Evolutionary conservation across 805 yeast species (phyloP).

Genomic region (Aciculoconidium aculeatum): DNA sequence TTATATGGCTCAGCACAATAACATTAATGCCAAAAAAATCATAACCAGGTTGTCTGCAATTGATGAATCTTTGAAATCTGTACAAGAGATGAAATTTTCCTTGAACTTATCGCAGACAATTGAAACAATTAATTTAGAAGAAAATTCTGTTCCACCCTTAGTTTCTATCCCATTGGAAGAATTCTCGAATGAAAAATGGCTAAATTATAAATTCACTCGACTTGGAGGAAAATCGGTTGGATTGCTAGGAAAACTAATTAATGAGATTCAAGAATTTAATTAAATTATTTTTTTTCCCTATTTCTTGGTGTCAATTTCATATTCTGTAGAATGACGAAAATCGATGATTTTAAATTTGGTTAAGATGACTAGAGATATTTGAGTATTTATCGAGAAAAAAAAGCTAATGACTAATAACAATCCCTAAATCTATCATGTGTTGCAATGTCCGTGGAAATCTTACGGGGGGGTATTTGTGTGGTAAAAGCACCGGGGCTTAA

Average conservation of each 20-base stretch:
- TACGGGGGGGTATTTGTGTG: too few relatives aligned
- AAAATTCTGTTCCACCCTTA: constrained; percentile 2
- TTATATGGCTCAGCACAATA: constrained; percentile 28
- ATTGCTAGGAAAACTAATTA: constrained; percentile 4
- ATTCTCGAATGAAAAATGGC: constrained; percentile 6
- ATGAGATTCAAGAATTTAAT: constrained; percentile 7
- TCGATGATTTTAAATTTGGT: too few relatives aligned
- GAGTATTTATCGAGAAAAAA: too few relatives aligned
- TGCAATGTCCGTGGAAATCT: too few relatives aligned
- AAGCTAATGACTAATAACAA: too few relatives aligned
- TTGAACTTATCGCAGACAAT: constrained; percentile 15
- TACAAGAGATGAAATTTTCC: constrained; percentile 18
- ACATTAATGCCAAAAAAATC: constrained; percentile 29
- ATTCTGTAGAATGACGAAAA: too few relatives aligned
- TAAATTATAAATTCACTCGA: constrained; percentile 3
- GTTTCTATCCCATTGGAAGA: constrained; percentile 6
- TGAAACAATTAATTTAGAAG: constrained; percentile 2
- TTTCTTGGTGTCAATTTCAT: too few relatives aligned
- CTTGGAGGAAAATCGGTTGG: constrained; percentile 1
- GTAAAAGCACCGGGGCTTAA: too few relatives aligned
- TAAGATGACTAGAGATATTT: too few relatives aligned
- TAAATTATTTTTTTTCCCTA: too few relatives aligned
- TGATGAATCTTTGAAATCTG: constrained; percentile 15
- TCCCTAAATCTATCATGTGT: too few relatives aligned
- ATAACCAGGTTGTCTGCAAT: constrained; percentile 24